Evolutionary conservation across 2,329 filamentous ascomycete genomes (phyloP), one percentile per base, ranked within the genome.

Genomic region (Diaporthe nobilis): DNA sequence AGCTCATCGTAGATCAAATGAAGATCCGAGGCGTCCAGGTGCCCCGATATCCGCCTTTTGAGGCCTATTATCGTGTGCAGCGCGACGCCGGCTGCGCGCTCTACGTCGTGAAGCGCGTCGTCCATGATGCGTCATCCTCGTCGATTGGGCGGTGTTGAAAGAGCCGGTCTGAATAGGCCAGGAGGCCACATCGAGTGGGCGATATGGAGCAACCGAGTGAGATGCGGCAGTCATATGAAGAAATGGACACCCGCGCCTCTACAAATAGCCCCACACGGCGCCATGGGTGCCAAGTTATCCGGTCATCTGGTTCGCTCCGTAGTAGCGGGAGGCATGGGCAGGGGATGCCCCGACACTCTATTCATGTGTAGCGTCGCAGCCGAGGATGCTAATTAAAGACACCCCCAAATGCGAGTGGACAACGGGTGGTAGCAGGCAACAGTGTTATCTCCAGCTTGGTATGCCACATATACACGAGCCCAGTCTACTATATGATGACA

Each of bases 101-200:
- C 65, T 70, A 70, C 47, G n/a, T 70, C 65, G 65, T 70, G 65
- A 70, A 70, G 65, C 31, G 65, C 34, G 34, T 42, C 49, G 49
- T 70, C 65, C 65, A 70, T 70, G 34, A 13, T 53, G 13, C 65
- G 34, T 55, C 34, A 42, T 70, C 47, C 44, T 68, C 20, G 25
- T 70, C 49, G n/a, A 8, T 42, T 8, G 2, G 5, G 8, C 22
- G 34, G 15, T 28, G 5, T 1, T 39, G 5, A 39, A 9, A 17
- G 10, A 17, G 13, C 12, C 22, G 9, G 31, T 49, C 25, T 67
- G 44, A n/a, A 22, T 3, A 53, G 47, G 65, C 65, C 47, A 13
- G 47, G 34, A 10, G 65, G 47, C 47, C 65, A 31, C 47, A 68
- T 70, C 65, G 31, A 39, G 7, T 39, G 22, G 47, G 28, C 28